A percentile compares a stretch with the other conserved stretches of the same genome.
These are phyloP conservation scores for Fagus sylvatica DNA, from an alignment of 306 rosid species.

Conservation along the genomic window DNA sequence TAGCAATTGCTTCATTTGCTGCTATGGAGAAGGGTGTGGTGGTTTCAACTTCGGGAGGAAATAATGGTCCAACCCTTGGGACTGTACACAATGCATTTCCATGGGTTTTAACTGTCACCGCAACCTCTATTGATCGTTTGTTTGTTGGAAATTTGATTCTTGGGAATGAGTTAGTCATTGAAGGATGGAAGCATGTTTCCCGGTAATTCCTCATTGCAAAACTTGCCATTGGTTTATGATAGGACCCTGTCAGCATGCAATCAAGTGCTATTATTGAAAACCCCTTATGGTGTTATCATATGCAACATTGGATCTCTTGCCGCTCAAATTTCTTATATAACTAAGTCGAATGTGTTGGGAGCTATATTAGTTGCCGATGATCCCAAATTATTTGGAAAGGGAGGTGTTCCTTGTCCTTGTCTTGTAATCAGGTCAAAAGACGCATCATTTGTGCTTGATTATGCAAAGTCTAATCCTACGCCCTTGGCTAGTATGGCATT, in stretches of 20 bases:
- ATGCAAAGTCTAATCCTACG: neutral
- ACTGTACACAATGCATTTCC: constrained; percentile 31
- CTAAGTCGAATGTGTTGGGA: neutral
- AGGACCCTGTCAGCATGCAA: neutral
- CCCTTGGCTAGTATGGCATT: neutral
- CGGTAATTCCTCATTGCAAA: neutral
- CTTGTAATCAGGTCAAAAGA: neutral
- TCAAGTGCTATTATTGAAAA: neutral
- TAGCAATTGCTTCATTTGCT: constrained; percentile 39
- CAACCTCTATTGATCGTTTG: neutral
- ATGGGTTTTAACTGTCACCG: constrained; percentile 24
- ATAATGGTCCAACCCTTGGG: neutral
- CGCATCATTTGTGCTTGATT: neutral
- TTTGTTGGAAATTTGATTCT: neutral
- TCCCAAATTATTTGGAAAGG: neutral
- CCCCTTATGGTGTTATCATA: neutral
- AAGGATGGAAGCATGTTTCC: constrained; percentile 7
- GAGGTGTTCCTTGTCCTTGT: neutral
- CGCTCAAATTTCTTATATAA: neutral
- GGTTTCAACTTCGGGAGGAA: constrained; percentile 35
- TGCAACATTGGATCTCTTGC: neutral
- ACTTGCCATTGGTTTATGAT: neutral
- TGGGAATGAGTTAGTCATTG: neutral
- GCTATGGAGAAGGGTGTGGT: constrained; percentile 36
- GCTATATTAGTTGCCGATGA: neutral